phyloP scores from a whole-genome alignment of 306 rosid genomes.

The Medicago arabica region DNA sequence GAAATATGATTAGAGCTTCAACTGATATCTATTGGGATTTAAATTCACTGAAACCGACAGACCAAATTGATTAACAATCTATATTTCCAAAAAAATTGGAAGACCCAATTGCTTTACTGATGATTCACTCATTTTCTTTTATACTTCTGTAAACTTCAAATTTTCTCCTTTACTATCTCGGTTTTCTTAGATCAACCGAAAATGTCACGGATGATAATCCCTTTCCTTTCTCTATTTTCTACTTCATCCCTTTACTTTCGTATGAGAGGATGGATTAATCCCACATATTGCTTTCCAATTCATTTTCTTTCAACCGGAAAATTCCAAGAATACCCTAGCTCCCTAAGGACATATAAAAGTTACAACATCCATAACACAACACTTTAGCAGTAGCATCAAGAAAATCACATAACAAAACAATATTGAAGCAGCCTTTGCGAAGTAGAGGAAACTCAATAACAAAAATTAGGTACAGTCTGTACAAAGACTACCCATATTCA shows the following conservation, averaged over 20 bases:
- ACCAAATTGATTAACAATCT: too few relatives aligned
- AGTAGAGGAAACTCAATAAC: constrained; percentile 38
- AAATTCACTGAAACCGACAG: too few relatives aligned
- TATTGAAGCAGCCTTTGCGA: constrained; percentile 13
- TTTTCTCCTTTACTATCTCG: not conserved
- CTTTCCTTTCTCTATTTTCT: not conserved
- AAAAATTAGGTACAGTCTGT: constrained; percentile 26
- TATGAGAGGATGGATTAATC: not conserved
- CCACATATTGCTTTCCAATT: not conserved
- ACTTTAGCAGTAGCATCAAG: constrained; percentile 11
- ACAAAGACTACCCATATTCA: constrained; percentile 17
- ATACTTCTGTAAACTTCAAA: not conserved
- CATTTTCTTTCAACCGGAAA: constrained; percentile 7
- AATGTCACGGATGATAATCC: not conserved
- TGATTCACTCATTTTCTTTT: not conserved
- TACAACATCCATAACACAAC: not conserved
- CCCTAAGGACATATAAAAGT: not conserved
- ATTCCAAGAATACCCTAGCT: not conserved
- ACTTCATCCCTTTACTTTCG: not conserved
- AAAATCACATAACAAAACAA: constrained; percentile 37
- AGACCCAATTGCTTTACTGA: not conserved
- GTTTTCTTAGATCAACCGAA: not conserved
- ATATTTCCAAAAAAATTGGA: too few relatives aligned
- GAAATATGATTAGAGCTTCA: too few relatives aligned
- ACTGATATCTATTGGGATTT: too few relatives aligned